phyloP scores from a whole-genome alignment of 768 basidiomycete species.

The Gymnopilus dilepis region DNA sequence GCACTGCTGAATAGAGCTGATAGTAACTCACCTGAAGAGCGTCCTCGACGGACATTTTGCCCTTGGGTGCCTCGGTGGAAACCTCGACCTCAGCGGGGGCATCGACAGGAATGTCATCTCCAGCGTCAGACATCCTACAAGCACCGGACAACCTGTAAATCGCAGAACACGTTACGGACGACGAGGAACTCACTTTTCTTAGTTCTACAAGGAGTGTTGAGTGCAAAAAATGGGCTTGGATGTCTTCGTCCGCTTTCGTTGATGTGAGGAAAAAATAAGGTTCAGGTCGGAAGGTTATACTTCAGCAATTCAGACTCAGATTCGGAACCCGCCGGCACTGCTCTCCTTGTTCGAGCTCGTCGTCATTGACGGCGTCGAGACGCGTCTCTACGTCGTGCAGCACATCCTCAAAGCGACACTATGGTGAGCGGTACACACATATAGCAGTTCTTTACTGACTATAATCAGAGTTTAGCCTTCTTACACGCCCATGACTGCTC shows the following conservation, averaged over 20 bases:
- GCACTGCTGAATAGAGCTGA: neutral
- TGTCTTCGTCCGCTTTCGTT: conserved; percentile 97
- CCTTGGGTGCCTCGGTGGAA: conserved; percentile 88
- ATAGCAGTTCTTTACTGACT: neutral
- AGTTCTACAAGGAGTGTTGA: conserved; percentile 33
- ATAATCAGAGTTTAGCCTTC: conserved; percentile 69
- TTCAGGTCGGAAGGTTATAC: conserved; percentile 37
- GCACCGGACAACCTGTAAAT: neutral
- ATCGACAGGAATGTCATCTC: conserved; percentile 90
- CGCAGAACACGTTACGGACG: neutral
- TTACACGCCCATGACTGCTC: conserved; percentile 74
- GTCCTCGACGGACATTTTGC: conserved; percentile 95
- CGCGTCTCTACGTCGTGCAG: conserved; percentile 16
- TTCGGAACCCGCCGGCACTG: conserved; percentile 48
- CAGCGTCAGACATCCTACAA: conserved; percentile 93
- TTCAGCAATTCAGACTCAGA: conserved; percentile 55
- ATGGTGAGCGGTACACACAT: conserved; percentile 34
- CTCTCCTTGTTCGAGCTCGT: conserved; percentile 19
- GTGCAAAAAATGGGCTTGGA: conserved; percentile 43
- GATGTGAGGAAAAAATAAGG: conserved; percentile 76
- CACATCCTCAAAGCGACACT: conserved; percentile 14
- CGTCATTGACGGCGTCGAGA: conserved; percentile 33
- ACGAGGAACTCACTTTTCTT: conserved; percentile 42
- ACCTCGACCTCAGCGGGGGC: conserved; percentile 80
- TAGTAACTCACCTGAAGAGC: conserved; percentile 72